These are phyloP conservation scores for Bruguiera hainesii DNA, from an alignment of 441 rosid genomes.

Conservation along the genomic window DNA sequence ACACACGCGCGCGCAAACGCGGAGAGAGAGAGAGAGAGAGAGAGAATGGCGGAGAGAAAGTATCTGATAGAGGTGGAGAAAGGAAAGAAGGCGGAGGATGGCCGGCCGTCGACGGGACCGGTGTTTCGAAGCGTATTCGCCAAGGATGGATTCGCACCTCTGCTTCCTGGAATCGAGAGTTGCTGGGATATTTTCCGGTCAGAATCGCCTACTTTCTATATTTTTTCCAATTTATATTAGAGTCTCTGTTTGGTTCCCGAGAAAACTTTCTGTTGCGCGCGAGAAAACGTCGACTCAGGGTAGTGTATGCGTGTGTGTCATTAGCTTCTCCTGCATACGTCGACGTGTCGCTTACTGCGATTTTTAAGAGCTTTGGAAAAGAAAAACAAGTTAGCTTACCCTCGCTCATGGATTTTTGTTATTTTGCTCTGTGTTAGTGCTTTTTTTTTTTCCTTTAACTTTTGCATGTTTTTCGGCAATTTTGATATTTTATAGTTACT, in stretches of 20 bases:
- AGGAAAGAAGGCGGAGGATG: conserved; percentile 54
- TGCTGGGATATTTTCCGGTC: conserved; percentile 97
- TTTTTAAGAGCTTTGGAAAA: no score
- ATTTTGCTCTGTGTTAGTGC: no score
- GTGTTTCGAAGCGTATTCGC: conserved; percentile 79
- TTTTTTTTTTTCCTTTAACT: no score
- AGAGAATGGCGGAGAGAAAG: conserved; percentile 33
- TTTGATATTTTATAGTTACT: no score
- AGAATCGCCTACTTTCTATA: conserved; percentile 1
- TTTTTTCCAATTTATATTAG: neutral
- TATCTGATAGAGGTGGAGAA: conserved; percentile 66
- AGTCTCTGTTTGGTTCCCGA: conserved; percentile 18
- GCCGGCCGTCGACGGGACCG: conserved; percentile 72
- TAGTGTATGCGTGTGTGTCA: neutral
- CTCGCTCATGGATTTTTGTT: no score
- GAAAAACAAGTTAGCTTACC: no score
- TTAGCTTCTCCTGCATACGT: neutral
- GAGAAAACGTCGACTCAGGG: conserved; percentile 2
- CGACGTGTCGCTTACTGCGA: neutral
- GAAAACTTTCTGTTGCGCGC: conserved; percentile 8
- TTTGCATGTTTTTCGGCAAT: no score
- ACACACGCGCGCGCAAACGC: neutral
- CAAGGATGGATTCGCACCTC: conserved; percentile 66
- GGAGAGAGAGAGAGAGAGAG: neutral
- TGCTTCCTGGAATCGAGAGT: conserved; percentile 62